Conservation (phyloP, 2,329 filamentous ascomycete species). For the Colletotrichum cordylinicola region DNA sequence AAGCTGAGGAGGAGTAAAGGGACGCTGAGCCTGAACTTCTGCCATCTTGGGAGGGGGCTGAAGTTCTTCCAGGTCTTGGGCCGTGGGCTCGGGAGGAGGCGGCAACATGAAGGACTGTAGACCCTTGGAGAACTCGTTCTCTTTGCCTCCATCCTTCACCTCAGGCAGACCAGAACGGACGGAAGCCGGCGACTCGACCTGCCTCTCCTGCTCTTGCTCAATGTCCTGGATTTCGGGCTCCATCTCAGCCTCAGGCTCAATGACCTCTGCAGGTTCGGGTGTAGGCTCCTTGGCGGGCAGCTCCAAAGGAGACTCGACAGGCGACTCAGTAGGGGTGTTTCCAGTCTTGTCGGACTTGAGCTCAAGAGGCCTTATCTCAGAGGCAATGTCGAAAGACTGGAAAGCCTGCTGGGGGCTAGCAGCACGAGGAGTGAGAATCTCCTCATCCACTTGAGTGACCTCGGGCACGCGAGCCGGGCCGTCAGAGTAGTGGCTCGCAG, state of each 20-base stretch:
- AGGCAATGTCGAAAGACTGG: constrained; percentile 15
- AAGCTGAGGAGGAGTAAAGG: constrained; percentile 58
- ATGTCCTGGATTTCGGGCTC: neutral
- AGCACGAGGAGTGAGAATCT: constrained; percentile 55
- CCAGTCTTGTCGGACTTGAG: constrained; percentile 18
- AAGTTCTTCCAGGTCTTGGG: constrained; percentile 31
- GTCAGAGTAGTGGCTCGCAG: constrained; percentile 64
- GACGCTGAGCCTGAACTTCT: constrained; percentile 43
- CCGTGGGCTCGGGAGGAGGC: constrained; percentile 42
- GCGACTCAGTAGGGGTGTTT: constrained; percentile 27
- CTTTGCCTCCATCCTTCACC: constrained; percentile 29
- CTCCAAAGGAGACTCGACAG: constrained; percentile 10
- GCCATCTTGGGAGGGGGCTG: constrained; percentile 36
- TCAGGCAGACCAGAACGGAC: constrained; percentile 29
- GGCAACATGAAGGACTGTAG: constrained; percentile 54
- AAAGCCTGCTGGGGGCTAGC: constrained; percentile 39
- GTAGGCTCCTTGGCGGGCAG: neutral
- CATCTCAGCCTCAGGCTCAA: neutral
- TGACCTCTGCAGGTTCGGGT: neutral
- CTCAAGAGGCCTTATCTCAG: constrained; percentile 17
- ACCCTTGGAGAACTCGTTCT: constrained; percentile 45
- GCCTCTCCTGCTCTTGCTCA: constrained; percentile 4
- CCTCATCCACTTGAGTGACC: constrained; percentile 43
- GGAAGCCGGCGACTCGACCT: constrained; percentile 29
- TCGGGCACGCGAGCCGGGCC: constrained; percentile 23